These are phyloP conservation scores for Endogone sp. DNA, from an alignment of 192 early-diverging fungal genomes.

Conservation along the genomic window DNA sequence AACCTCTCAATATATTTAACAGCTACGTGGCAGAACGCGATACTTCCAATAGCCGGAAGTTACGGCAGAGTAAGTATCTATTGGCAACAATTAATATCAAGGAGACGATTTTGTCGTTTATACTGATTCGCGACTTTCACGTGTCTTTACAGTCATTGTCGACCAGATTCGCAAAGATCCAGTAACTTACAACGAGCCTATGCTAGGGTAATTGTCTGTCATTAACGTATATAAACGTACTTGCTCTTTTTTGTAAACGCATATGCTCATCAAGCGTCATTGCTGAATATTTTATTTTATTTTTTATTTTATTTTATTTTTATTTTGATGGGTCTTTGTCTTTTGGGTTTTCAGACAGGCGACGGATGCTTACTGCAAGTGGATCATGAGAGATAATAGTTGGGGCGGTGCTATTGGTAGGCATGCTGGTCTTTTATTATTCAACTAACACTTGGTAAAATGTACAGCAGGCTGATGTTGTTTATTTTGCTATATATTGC, in stretches of 20 bases:
- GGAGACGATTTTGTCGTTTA: slow-evolving; percentile 2
- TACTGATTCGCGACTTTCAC: slow-evolving; percentile 1
- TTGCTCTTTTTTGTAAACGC: too few species aligned
- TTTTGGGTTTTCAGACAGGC: not conserved
- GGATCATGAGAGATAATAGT: slow-evolving; percentile 58
- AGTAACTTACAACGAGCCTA: slow-evolving; percentile 49
- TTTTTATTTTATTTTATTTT: not conserved
- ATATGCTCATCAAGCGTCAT: too few species aligned
- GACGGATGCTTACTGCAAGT: slow-evolving; percentile 52
- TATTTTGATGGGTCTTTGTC: not conserved
- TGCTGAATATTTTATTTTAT: too few species aligned
- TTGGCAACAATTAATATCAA: not conserved
- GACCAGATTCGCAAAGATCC: slow-evolving; percentile 50
- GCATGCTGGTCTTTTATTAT: not conserved
- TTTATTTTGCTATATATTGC: not conserved
- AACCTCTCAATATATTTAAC: not conserved
- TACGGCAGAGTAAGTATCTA: not conserved
- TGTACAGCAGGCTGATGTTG: not conserved
- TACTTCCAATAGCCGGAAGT: not conserved
- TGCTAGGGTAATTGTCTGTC: slow-evolving; percentile 50
- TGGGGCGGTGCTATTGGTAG: slow-evolving; percentile 86
- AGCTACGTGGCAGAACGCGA: slow-evolving; percentile 11
- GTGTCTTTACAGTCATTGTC: slow-evolving; percentile 34
- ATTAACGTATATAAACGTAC: not conserved
- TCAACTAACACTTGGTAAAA: not conserved